These are phyloP conservation scores for Elongisporangium senticosum DNA, from an alignment of 352 stramenopile species.

Conservation along the genomic window DNA sequence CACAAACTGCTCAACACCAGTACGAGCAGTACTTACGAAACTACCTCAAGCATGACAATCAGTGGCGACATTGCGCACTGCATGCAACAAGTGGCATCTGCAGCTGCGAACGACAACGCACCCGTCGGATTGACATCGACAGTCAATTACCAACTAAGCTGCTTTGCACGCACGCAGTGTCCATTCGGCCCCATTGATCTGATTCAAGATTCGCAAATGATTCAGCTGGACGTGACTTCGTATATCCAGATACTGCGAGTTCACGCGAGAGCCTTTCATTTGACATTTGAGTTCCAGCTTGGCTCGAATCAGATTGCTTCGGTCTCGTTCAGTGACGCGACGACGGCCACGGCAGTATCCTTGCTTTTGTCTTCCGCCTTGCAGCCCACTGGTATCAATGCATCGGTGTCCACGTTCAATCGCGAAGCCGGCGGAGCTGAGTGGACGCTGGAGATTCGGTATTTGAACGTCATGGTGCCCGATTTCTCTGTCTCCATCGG, in stretches of 20 bases:
- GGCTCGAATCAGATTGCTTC: not conserved
- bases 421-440: constrained; percentile 8
- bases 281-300: constrained; percentile 8
- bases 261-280: constrained; percentile 2
- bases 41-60: constrained; percentile 1
- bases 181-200: constrained; percentile 16
- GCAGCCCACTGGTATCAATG: not conserved
- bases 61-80: constrained; percentile 6
- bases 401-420: constrained; percentile 1
- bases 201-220: not conserved
- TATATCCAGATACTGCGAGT: constrained; percentile 14
- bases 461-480: constrained; percentile 10
- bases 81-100: not conserved
- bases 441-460: constrained; percentile 11
- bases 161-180: constrained; percentile 12
- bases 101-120: not conserved
- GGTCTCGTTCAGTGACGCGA: not conserved
- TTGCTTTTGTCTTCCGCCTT: not conserved
- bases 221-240: constrained; percentile 10
- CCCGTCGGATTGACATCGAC: not conserved
- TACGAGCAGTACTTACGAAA: not conserved
- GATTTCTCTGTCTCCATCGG: constrained; percentile 8
- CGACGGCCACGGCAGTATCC: not conserved
- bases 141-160: constrained; percentile 8
- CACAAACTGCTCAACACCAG: constrained; percentile 1